These are phyloP conservation scores for Ligustrum vulgare DNA, from an alignment of 257 asterid genomes.

Conservation along the genomic window DNA sequence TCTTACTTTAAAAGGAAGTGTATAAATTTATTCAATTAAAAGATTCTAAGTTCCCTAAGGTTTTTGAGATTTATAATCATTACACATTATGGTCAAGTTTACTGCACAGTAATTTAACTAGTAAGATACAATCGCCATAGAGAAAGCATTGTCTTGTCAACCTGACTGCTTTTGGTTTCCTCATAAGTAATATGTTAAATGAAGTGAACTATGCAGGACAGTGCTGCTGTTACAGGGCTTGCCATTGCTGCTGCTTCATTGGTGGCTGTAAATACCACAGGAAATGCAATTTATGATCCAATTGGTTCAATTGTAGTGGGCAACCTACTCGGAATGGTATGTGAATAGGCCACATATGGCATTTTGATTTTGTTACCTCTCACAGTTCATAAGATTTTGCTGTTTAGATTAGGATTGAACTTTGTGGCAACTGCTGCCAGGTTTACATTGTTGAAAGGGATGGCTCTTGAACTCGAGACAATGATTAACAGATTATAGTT, in stretches of 20 bases:
- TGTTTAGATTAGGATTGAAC: background rate
- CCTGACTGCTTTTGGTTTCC: constrained; percentile 17
- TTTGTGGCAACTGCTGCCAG: background rate
- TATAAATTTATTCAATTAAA: background rate
- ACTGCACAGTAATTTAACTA: background rate
- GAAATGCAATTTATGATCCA: constrained; percentile 94
- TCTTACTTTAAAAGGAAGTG: background rate
- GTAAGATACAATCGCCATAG: constrained; percentile 17
- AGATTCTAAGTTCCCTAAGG: background rate
- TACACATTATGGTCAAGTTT: constrained; percentile 7
- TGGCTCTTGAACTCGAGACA: background rate
- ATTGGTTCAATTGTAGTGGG: constrained; percentile 92
- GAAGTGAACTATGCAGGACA: constrained; percentile 59
- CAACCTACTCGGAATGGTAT: constrained; percentile 95
- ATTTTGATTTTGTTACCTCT: constrained; percentile 2
- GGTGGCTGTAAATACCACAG: constrained; percentile 91
- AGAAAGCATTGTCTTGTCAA: constrained; percentile 11
- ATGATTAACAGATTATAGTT: background rate
- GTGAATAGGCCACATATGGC: constrained; percentile 5
- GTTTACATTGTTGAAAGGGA: background rate
- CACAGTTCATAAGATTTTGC: constrained; percentile 1
- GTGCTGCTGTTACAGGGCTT: constrained; percentile 99
- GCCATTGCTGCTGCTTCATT: constrained; percentile 90
- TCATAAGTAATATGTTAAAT: constrained; percentile 14
- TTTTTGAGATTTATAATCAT: constrained; percentile 14